Percentiles rank a stretch among this genome's conserved stretches.
Evolutionary conservation across 768 basidiomycete species (phyloP).

Genomic region (Leccinellum luteum): DNA sequence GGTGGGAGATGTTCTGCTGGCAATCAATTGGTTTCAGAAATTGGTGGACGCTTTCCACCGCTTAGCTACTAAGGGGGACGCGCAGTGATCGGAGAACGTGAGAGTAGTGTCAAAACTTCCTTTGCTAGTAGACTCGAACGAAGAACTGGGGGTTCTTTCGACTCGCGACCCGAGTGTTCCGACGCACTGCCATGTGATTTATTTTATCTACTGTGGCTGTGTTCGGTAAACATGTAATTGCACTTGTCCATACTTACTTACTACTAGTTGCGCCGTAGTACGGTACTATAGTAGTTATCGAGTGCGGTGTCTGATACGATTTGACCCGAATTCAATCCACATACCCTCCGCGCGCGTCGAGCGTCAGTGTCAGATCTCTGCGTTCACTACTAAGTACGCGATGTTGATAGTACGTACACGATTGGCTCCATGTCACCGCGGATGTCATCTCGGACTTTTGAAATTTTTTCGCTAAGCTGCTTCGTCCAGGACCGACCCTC

Average conservation of each 20-base stretch:
- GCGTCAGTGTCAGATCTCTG: not conserved
- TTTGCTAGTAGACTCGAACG: too few species aligned
- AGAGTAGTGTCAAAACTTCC: too few species aligned
- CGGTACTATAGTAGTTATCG: not conserved
- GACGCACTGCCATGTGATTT: too few species aligned
- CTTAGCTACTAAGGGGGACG: not conserved
- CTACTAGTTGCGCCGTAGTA: too few species aligned
- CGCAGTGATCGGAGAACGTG: too few species aligned
- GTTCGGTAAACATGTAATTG: too few species aligned
- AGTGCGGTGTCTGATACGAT: not conserved
- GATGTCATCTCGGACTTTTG: slow-evolving; percentile 20
- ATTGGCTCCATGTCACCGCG: slow-evolving; percentile 13
- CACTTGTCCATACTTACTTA: too few species aligned
- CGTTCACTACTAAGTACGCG: not conserved
- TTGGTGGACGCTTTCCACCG: slow-evolving; percentile 11
- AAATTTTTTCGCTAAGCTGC: slow-evolving; percentile 9
- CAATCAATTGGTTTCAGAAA: not conserved
- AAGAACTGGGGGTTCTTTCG: too few species aligned
- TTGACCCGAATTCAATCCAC: not conserved
- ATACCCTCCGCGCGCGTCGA: not conserved
- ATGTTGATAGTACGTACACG: not conserved
- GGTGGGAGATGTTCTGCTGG: slow-evolving; percentile 2
- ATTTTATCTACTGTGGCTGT: too few species aligned
- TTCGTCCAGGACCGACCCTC: slow-evolving; percentile 11
- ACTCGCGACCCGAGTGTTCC: too few species aligned